phyloP scores from a whole-genome alignment of 164 flowering plant species.

The Umbellularia californica region DNA sequence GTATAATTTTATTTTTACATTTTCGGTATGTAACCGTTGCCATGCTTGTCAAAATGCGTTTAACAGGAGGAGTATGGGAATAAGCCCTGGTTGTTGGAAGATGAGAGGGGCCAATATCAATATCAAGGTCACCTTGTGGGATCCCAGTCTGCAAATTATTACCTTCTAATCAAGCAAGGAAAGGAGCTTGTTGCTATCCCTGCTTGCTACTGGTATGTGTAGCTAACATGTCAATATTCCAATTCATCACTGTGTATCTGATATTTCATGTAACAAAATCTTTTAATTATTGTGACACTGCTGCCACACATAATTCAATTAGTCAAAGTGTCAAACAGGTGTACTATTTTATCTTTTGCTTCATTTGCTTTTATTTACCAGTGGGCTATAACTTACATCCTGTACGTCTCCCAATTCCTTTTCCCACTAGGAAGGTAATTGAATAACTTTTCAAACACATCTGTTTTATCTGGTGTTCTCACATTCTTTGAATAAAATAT shows the following conservation, averaged over 20 bases:
- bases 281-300: neutral
- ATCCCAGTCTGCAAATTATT: slow-evolving; percentile 80
- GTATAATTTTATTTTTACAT: neutral
- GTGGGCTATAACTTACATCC: no score
- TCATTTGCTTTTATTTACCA: no score
- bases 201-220: slow-evolving; percentile 88
- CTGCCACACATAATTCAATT: no score
- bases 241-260: slow-evolving; percentile 1
- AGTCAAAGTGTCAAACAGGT: no score
- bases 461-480: no score
- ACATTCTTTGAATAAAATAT: no score
- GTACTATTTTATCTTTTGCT: no score
- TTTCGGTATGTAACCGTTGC: neutral
- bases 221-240: neutral
- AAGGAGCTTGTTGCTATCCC: slow-evolving; percentile 94
- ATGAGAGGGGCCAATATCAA: slow-evolving; percentile 88
- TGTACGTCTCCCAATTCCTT: no score
- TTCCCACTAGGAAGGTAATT: no score
- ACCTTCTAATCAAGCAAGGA: slow-evolving; percentile 73
- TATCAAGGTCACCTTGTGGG: slow-evolving; percentile 94
- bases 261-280: no score
- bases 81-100: slow-evolving; percentile 93
- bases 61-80: slow-evolving; percentile 86
- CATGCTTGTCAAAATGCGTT: slow-evolving; percentile 11
- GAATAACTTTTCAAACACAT: no score